Evolutionary conservation across 257 asterid genomes (phyloP).

Genomic region (Marsdenia floribunda): DNA sequence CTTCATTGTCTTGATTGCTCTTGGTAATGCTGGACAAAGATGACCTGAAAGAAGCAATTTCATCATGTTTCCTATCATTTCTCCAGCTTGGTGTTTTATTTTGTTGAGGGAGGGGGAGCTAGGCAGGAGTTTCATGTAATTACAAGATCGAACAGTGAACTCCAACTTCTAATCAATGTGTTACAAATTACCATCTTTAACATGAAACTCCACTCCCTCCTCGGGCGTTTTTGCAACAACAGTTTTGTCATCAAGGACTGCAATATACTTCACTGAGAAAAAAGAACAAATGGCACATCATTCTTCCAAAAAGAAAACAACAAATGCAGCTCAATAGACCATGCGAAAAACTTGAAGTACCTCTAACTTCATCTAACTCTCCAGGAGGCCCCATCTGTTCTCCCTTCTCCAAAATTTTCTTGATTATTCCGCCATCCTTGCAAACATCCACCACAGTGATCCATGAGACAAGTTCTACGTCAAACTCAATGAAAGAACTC

Average conservation of each 20-base stretch:
- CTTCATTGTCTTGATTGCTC: constrained; percentile 70
- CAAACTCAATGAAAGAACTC: constrained; percentile 39
- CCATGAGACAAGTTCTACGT: constrained; percentile 71
- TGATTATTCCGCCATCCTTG: constrained; percentile 71
- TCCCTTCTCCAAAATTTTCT: constrained; percentile 54
- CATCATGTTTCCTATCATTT: neutral
- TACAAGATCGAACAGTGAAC: constrained; percentile 2
- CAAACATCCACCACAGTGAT: constrained; percentile 57
- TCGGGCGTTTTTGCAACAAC: constrained; percentile 50
- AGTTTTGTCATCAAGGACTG: constrained; percentile 43
- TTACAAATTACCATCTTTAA: constrained; percentile 51
- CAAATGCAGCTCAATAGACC: constrained; percentile 1
- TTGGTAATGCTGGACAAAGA: constrained; percentile 60
- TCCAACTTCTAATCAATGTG: constrained; percentile 6
- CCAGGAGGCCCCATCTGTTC: constrained; percentile 58
- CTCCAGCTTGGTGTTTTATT: neutral
- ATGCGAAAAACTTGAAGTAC: constrained; percentile 19
- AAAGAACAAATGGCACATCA: constrained; percentile 7
- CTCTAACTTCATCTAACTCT: constrained; percentile 70
- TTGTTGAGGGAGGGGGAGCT: neutral
- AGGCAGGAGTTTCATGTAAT: neutral
- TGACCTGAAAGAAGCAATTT: constrained; percentile 38
- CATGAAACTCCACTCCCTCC: constrained; percentile 55
- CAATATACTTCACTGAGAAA: constrained; percentile 50
- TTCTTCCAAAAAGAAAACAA: constrained; percentile 7